Evolutionary conservation across 2,329 filamentous ascomycete genomes (phyloP), one percentile per base, ranked within the genome.

Genomic region (Drechslerella dactyloides): DNA sequence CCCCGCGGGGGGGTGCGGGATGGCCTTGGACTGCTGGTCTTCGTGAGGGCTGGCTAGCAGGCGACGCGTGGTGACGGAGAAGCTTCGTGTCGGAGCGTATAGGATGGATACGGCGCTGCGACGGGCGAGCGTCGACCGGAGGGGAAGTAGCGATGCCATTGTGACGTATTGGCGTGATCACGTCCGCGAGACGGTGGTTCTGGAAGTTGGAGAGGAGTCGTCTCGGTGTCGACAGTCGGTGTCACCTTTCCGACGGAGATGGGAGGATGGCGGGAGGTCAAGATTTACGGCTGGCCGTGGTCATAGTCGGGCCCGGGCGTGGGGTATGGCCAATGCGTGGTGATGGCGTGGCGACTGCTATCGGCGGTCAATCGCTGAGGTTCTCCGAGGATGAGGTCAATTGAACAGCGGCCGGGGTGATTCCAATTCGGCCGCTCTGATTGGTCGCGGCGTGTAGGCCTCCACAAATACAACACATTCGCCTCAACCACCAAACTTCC

Each of bases 1-100:
- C 91, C 76, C 90, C 87, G 54, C 93, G 91, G 75, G 85, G 84
- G 74, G 91, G 91, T 53, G 90, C 30, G 27, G 27, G 19, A 60
- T 46, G n/a, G 46, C 59, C 23, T 70, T 70, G 23, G 59, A 63
- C 83, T 54, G 46, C 27, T 70, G 66, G 19, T 70, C 54, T 51
- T 70, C 66, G 21, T 70, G 66, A 77, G 83, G 82, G 75, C 79
- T 70, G 4, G 66, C 66, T 0, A 70, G 55, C 5, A 70, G 59
- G n/a, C 87, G 75, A 89, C 87, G 76, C 52, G 65, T 57, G 83
- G 84, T 76, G 85, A 86, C 73, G 85, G 87, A 82, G 89, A 88
- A 80, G 83, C 82, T 81, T 83, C 82, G 80, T 82, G 82, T 76
- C 83, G 81, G 81, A 81, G 77, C 79, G 78, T 70, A 80, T 77